phyloP scores from a whole-genome alignment of 768 basidiomycete species.

The Naganishia onofrii region DNA sequence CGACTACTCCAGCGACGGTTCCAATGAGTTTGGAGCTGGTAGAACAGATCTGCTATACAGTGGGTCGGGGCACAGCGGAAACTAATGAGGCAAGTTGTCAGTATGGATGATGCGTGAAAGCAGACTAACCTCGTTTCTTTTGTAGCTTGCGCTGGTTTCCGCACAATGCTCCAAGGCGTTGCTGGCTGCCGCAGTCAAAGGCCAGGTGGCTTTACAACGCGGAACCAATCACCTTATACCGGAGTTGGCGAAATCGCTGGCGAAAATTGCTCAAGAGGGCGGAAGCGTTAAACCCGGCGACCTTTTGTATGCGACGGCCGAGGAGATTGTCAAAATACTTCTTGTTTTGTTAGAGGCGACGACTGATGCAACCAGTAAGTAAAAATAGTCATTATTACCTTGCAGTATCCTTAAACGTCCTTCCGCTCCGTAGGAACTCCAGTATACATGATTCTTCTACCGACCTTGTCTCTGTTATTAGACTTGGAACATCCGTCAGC shows the following conservation, averaged over 20 bases:
- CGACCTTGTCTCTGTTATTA: slow-evolving; percentile 70
- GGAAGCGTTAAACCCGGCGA: slow-evolving; percentile 61
- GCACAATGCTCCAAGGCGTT: slow-evolving; percentile 86
- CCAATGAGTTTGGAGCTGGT: slow-evolving; percentile 70
- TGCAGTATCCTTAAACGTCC: slow-evolving; percentile 28
- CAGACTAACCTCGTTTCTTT: neutral
- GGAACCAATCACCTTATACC: slow-evolving; percentile 73
- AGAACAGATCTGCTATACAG: slow-evolving; percentile 79
- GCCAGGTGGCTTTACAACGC: slow-evolving; percentile 66
- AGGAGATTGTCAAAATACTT: slow-evolving; percentile 80
- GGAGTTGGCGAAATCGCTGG: slow-evolving; percentile 74
- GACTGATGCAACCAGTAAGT: slow-evolving; percentile 65
- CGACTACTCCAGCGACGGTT: slow-evolving; percentile 66
- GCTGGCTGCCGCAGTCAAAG: slow-evolving; percentile 66
- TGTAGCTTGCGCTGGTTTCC: slow-evolving; percentile 74
- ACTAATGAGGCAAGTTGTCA: neutral
- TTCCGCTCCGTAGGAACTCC: slow-evolving; percentile 59
- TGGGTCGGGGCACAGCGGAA: slow-evolving; percentile 54
- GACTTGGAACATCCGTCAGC: slow-evolving; percentile 57
- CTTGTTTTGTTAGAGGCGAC: slow-evolving; percentile 62
- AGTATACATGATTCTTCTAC: slow-evolving; percentile 69
- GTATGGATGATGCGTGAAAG: neutral
- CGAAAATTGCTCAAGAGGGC: slow-evolving; percentile 63
- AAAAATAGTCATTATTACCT: neutral
- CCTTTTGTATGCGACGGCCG: slow-evolving; percentile 62